Percentiles rank a stretch among this genome's conserved stretches.
phyloP scores from a whole-genome alignment of 768 basidiomycete genomes.

The Hericium coralloides region DNA sequence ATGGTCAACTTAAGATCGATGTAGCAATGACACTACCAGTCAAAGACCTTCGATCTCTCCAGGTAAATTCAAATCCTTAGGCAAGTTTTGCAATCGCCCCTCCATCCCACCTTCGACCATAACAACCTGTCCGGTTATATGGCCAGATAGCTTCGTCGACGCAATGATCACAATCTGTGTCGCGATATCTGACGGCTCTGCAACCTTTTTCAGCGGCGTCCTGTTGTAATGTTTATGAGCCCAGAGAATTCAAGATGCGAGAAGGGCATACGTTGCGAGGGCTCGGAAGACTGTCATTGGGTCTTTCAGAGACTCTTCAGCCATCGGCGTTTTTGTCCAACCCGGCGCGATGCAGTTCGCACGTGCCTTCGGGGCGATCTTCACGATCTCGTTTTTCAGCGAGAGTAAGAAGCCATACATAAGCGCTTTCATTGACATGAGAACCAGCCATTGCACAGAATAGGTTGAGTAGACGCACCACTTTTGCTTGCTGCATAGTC shows the following conservation, averaged over 20 bases:
- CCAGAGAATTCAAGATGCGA: background rate
- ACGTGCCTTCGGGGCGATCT: slow-evolving; percentile 60
- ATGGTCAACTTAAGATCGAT: too few relatives aligned
- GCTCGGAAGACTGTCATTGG: slow-evolving; percentile 45
- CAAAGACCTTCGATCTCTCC: background rate
- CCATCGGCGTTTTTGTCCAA: slow-evolving; percentile 51
- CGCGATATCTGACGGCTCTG: slow-evolving; percentile 52
- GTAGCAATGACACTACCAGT: too few relatives aligned
- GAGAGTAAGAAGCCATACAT: slow-evolving; percentile 65
- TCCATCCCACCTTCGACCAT: slow-evolving; percentile 79
- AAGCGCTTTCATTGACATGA: slow-evolving; percentile 33
- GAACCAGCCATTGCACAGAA: background rate
- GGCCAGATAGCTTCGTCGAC: slow-evolving; percentile 54
- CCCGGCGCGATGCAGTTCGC: slow-evolving; percentile 67
- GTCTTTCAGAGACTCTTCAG: slow-evolving; percentile 45
- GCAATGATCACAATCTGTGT: slow-evolving; percentile 54
- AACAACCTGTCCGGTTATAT: slow-evolving; percentile 59
- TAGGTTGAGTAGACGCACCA: slow-evolving; percentile 29
- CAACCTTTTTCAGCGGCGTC: slow-evolving; percentile 64
- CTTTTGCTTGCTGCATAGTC: slow-evolving; percentile 66
- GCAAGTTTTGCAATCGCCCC: slow-evolving; percentile 43
- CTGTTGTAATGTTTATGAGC: slow-evolving; percentile 23
- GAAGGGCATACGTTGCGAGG: slow-evolving; percentile 51
- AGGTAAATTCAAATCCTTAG: slow-evolving; percentile 23
- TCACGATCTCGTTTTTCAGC: slow-evolving; percentile 76